A percentile compares a stretch with the other conserved stretches of the same genome.
Conservation (phyloP, 306 rosid genomes). For the Trifolium repens region DNA sequence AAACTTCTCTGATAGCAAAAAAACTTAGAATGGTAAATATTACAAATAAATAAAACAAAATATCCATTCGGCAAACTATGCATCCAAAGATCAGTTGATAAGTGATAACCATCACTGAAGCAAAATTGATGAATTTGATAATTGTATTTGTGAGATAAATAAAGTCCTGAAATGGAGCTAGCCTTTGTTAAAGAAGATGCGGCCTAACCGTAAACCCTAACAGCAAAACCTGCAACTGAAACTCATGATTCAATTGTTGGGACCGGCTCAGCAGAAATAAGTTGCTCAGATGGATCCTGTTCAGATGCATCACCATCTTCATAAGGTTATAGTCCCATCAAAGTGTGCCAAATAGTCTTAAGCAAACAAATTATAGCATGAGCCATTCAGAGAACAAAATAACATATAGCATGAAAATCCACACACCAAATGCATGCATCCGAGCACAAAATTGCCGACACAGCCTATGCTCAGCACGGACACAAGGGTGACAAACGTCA, state of each 20-base stretch:
- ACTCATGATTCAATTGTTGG: conserved; percentile 31
- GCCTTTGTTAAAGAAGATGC: neutral
- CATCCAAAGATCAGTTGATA: neutral
- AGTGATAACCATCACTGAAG: neutral
- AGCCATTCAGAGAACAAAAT: no score
- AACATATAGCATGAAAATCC: no score
- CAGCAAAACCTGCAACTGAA: conserved; percentile 2
- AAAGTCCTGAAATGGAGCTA: conserved; percentile 12
- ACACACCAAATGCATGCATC: no score
- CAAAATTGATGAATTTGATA: conserved; percentile 31
- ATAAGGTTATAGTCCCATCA: conserved; percentile 46
- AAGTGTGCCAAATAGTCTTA: neutral
- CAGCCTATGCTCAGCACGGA: no score
- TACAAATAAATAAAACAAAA: conserved; percentile 15
- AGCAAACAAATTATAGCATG: no score
- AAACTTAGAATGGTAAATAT: neutral
- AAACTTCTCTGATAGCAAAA: neutral
- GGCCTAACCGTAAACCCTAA: neutral
- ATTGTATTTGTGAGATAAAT: neutral
- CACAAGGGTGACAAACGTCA: no score
- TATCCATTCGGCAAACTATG: conserved; percentile 8
- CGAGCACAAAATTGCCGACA: no score
- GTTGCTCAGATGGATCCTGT: conserved; percentile 33
- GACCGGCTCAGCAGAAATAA: conserved; percentile 8
- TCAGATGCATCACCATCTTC: conserved; percentile 3